Evolutionary conservation across 352 stramenopile genomes (phyloP), one percentile per base, ranked within the genome.

Genomic region (Globisporangium abappressorium): DNA sequence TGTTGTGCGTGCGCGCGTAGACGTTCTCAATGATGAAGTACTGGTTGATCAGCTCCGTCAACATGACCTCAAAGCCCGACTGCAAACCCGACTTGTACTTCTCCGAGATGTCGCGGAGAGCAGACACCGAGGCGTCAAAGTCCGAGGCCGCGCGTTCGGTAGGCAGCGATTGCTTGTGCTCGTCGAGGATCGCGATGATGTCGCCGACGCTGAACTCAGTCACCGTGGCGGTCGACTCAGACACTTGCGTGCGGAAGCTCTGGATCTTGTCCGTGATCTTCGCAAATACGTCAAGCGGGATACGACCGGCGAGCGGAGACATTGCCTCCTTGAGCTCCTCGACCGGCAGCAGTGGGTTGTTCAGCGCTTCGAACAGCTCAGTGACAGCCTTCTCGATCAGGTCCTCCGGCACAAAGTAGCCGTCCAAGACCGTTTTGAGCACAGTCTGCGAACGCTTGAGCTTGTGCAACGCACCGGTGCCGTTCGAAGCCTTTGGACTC

Each of bases 321-420:
- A 99, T 87, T 30, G 96, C 91, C 72, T 99, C 97, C 74, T 99
- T 97, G 65, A 99, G 93, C 87, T 99, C 97, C 46, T 97, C 87
- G 12, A 96, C 80, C 8, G 91, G 90, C 28, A 98, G 70, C n/a
- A 96, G 71, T 7, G 82, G 82, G 67, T 91, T 79, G 18, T 73
- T 77, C 6, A 94, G 76, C 36, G 82, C 76, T 33, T 81, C 65
- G 51, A 96, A 96, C 56, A 97, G 75, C 77, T 99, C 88, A 2
- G 76, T 87, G 14, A 98, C 78, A 26, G 97, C 96, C 62, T 80
- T 77, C 26, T 90, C 69, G 51, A 97, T 81, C 34, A 97, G 84
- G 46, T 97, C 87, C 3, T 91, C 80, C 0, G 90, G 85, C 11
- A 96, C 77, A 38, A 83, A 89, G 78, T 97, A 99, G 63, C 98